phyloP scores from a whole-genome alignment of 345 rosid species.

The Excoecaria agallocha region DNA sequence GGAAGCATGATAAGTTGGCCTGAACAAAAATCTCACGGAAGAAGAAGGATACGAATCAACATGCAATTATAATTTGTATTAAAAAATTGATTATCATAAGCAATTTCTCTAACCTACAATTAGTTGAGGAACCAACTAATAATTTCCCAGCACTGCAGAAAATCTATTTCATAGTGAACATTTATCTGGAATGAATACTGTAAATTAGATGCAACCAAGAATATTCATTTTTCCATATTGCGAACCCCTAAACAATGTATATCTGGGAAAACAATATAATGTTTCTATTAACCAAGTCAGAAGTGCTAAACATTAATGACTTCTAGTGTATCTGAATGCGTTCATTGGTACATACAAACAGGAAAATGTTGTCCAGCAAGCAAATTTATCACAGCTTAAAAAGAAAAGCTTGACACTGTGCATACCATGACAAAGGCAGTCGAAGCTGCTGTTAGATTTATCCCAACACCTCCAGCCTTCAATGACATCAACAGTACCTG shows the following conservation, averaged over 20 bases:
- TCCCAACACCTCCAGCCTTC: constrained; percentile 97
- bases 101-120: background rate
- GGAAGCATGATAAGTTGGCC: background rate
- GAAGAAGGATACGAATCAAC: background rate
- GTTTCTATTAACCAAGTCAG: background rate
- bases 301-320: background rate
- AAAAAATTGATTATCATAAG: background rate
- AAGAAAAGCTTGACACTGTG: constrained; percentile 7
- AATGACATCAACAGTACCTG: constrained; percentile 94
- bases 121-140: background rate
- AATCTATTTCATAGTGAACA: background rate
- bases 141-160: background rate
- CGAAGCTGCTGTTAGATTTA: constrained; percentile 92
- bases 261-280: too few species aligned
- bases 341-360: background rate
- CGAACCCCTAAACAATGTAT: background rate
- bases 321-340: background rate
- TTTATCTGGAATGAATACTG: background rate
- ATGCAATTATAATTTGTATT: too few species aligned
- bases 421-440: constrained; percentile 93
- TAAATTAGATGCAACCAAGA: background rate
- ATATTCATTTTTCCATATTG: background rate
- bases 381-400: background rate
- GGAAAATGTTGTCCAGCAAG: background rate
- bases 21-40: background rate